Evolutionary conservation across 768 basidiomycete genomes (phyloP), one percentile per base, ranked within the genome.

Genomic region (Lentinula aciculospora): DNA sequence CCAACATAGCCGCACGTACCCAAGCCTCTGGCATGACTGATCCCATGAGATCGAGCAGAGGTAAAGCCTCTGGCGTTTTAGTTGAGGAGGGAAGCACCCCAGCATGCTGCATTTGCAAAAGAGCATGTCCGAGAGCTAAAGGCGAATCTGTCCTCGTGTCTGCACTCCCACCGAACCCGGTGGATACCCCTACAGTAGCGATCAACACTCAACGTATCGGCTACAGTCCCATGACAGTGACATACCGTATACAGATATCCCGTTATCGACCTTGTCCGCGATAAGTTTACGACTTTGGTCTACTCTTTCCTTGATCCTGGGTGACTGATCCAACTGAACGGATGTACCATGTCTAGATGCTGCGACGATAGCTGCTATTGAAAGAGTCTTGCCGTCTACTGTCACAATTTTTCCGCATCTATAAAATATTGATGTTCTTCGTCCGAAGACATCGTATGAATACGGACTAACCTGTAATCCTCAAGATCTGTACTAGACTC

Each of bases 161-260:
- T 10, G 92, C 92, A 64, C 86, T 88, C n/a, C 91, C 92, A 39
- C 92, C 92, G 64, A 91, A 94, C 46, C 92, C 92, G 1, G 84
- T 84, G 56, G 51, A 55, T 1, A 59, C 48, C 9, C 44, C 44
- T 44, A 32, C 48, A 17, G 15, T 45, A 21, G 57, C 32, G 46
- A 49, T n/a, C 8, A 44, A 17, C n/a, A 3, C 21, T 23, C 28
- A 53, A 10, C 19, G 21, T 10, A 36, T 25, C n/a, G 31, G 2
- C 9, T 8, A 23, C 8, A 27, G 27, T 23, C 6, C 21, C 10
- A 42, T 28, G 4, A 54, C 29, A 53, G 10, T 21, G 32, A 13
- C 15, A 7, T 53, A 56, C 56, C 56, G n/a, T 57, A 57, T 17
- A 57, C 32, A 19, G 45, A 47, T 40, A 57, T 57, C 15, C 56